Evolutionary conservation across 257 asterid genomes (phyloP), one percentile per base, ranked within the genome.

Genomic region (Solanum sitiens): DNA sequence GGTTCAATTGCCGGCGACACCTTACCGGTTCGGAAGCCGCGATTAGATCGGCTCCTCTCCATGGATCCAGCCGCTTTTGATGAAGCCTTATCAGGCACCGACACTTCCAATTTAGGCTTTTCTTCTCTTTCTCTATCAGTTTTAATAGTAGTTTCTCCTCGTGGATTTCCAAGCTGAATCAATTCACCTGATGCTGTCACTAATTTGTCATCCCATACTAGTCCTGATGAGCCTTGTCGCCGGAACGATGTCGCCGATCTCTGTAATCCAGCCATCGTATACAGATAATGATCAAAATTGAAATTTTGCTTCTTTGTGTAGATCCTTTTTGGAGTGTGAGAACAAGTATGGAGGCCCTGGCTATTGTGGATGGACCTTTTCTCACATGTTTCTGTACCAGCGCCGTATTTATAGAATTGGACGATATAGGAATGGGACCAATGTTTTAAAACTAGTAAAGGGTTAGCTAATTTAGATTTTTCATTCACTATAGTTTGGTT

Each of bases 141-240:
- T 79, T 14, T 47, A 13, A 25, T 85, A 25, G 45, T 30, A 90
- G 91, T 75, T 89, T 89, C 76, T 90, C 90, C 68, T 92, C 84
- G 27, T 87, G 90, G 84, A 16, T 37, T 77, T 32, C 33, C 25
- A 15, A 87, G 85, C 89, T 89, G 92, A 74, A 89, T 88, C 89
- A 94, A 63, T 88, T 92, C 98, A n/a, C 90, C 93, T 68, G 92
- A 73, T 3, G 68, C 85, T 47, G 85, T 80, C 50, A 95, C 89
- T 23, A 95, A 89, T 73, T 94, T 95, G 89, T 94, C 98, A 89
- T 95, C 96, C 98, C 98, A 95, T 15, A 95, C 94, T n/a, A 93
- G 88, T 53, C 98, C 98, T n/a, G 98, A 95, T 11, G 98, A 95
- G 61, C 98, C 98, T 70, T 94, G 98, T 82, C 98, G 88, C 93